A percentile compares a stretch with the other conserved stretches of the same genome.
These are phyloP conservation scores for Abortiporus biennis DNA, from an alignment of 1,284 basidiomycete species.

Conservation along the genomic window DNA sequence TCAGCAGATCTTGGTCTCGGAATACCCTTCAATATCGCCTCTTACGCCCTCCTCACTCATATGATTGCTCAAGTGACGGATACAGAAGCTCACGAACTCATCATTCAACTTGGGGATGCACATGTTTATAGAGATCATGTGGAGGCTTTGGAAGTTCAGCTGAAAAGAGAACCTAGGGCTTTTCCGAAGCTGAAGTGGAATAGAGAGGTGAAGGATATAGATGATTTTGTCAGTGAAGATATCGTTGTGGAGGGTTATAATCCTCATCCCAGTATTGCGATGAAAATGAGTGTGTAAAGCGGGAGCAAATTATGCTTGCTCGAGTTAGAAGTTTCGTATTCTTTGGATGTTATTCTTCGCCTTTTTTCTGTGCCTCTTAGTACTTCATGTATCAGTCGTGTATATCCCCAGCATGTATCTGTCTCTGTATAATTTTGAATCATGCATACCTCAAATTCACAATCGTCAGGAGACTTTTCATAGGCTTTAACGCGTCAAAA, in stretches of 20 bases:
- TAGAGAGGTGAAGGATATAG: conserved; percentile 67
- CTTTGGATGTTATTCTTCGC: too few relatives aligned
- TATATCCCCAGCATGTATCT: too few relatives aligned
- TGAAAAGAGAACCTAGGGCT: conserved; percentile 70
- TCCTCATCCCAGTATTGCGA: conserved; percentile 81
- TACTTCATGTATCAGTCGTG: too few relatives aligned
- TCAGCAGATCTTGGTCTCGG: conserved; percentile 96
- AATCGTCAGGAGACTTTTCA: too few relatives aligned
- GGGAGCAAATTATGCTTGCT: too few relatives aligned
- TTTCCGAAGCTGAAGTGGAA: conserved; percentile 83
- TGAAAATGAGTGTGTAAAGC: conserved; percentile 93
- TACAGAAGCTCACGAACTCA: conserved; percentile 83
- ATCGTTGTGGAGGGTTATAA: conserved; percentile 86
- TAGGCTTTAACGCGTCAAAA: too few relatives aligned
- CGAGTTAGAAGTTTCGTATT: too few relatives aligned
- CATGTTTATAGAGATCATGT: conserved; percentile 96
- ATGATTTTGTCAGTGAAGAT: conserved; percentile 80
- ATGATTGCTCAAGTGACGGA: conserved; percentile 92
- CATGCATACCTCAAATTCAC: too few relatives aligned
- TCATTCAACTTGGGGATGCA: conserved; percentile 94
- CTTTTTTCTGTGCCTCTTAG: too few relatives aligned
- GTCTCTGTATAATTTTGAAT: too few relatives aligned
- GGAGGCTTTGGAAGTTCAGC: conserved; percentile 78
- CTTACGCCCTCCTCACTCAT: conserved; percentile 93
- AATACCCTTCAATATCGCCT: conserved; percentile 98